A percentile compares a stretch with the other conserved stretches of the same genome.
Conservation (phyloP, 2,329 filamentous ascomycete species). For the Cladobotryum protrusum region DNA sequence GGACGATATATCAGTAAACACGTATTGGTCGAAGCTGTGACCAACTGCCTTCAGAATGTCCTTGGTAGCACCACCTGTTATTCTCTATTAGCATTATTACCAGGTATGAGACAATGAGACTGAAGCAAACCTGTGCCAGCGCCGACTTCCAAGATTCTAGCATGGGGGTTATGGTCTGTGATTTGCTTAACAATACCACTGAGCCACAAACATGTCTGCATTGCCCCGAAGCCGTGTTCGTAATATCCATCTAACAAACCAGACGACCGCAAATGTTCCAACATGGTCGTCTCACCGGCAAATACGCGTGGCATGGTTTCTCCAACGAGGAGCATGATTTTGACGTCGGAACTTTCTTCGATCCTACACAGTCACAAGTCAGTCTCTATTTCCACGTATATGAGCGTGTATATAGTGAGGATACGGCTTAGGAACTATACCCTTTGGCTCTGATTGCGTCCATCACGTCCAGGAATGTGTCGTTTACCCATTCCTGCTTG, state of each 20-base stretch:
- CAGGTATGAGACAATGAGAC: too few species aligned
- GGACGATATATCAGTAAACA: conserved; percentile 27
- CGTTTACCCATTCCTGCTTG: not conserved
- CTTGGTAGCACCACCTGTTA: conserved; percentile 13
- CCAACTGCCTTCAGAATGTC: not conserved
- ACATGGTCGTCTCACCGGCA: conserved; percentile 25
- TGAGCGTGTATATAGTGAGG: too few species aligned
- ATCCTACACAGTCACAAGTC: too few species aligned
- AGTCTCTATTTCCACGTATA: too few species aligned
- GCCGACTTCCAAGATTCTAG: conserved; percentile 33
- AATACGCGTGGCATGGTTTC: conserved; percentile 26
- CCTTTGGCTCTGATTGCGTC: too few species aligned
- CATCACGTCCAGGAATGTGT: not conserved
- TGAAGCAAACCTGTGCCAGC: conserved; percentile 22
- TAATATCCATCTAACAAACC: conserved; percentile 22
- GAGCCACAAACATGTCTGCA: not conserved
- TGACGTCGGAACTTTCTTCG: not conserved
- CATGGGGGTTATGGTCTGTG: conserved; percentile 13
- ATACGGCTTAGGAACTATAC: too few species aligned
- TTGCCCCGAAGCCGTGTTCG: conserved; percentile 1
- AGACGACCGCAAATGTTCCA: conserved; percentile 30
- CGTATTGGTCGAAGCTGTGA: conserved; percentile 12
- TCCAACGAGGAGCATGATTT: conserved; percentile 3
- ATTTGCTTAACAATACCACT: not conserved
- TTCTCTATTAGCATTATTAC: conserved; percentile 12